These are phyloP conservation scores for Ligustrum vulgare DNA, from an alignment of 257 asterid genomes.

Conservation along the genomic window DNA sequence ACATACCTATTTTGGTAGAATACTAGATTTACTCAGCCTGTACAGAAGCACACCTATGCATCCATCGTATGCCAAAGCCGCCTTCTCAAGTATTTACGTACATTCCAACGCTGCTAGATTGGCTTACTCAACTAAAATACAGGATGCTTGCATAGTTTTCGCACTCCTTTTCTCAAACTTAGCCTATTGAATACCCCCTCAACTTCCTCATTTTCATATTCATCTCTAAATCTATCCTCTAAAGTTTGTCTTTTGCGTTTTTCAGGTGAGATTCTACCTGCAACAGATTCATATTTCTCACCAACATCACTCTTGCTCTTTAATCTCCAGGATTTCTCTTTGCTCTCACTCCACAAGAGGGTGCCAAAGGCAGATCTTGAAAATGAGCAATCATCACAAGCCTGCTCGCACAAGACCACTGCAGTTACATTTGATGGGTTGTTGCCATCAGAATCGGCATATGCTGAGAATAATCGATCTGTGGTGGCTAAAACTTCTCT, in stretches of 20 bases:
- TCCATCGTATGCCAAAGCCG: conserved; percentile 20
- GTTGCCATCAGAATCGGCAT: conserved; percentile 27
- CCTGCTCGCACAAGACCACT: conserved; percentile 17
- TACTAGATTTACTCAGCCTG: conserved; percentile 1
- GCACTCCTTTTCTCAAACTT: conserved; percentile 49
- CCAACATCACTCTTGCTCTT: conserved; percentile 34
- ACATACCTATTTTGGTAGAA: conserved; percentile 7
- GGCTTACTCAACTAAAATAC: conserved; percentile 63
- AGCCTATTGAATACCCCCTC: conserved; percentile 52
- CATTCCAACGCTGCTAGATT: conserved; percentile 25
- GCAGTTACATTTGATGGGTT: conserved; percentile 19
- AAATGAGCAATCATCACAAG: conserved; percentile 12
- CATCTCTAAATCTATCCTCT: conserved; percentile 44
- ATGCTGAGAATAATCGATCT: conserved; percentile 18
- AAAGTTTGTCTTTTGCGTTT: conserved; percentile 40
- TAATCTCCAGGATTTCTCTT: conserved; percentile 28
- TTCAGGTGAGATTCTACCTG: conserved; percentile 23
- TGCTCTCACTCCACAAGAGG: conserved; percentile 29
- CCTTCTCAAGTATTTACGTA: conserved; percentile 35
- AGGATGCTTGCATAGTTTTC: conserved; percentile 59
- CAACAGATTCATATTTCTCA: conserved; percentile 26
- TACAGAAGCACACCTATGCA: neutral
- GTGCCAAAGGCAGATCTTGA: conserved; percentile 17
- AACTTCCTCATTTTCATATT: conserved; percentile 43
- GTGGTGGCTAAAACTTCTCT: conserved; percentile 39